Conservation (phyloP, 805 yeast genomes). For the Candida orba region DNA sequence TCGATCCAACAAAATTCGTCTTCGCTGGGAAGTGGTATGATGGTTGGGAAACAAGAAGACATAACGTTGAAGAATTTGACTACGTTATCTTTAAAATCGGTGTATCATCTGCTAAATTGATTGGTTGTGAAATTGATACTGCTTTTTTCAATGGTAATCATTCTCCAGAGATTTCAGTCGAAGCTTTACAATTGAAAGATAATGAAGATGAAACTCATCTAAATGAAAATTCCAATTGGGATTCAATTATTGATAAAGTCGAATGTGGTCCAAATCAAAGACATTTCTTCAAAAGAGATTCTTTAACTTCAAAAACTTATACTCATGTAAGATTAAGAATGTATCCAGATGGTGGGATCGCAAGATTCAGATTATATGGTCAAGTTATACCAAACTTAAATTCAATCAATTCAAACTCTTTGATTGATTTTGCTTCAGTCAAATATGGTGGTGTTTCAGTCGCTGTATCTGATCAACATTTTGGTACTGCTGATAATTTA, state of each 20-base stretch:
- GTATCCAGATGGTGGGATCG: slow-evolving; percentile 99
- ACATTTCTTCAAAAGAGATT: slow-evolving; percentile 67
- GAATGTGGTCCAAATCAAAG: slow-evolving; percentile 89
- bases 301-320: slow-evolving; percentile 52
- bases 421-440: slow-evolving; percentile 74
- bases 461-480: slow-evolving; percentile 83
- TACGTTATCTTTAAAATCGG: slow-evolving; percentile 85
- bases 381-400: slow-evolving; percentile 68
- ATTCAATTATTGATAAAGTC: slow-evolving; percentile 51
- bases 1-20: slow-evolving; percentile 74
- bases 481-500: slow-evolving; percentile 85
- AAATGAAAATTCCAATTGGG: slow-evolving; percentile 44
- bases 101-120: slow-evolving; percentile 68
- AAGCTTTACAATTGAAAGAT: slow-evolving; percentile 43
- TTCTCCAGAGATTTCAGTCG: slow-evolving; percentile 85
- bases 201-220: slow-evolving; percentile 11
- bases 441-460: slow-evolving; percentile 86
- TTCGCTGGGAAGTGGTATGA: slow-evolving; percentile 96
- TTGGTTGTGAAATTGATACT: slow-evolving; percentile 88
- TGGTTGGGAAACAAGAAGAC: slow-evolving; percentile 98
- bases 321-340: slow-evolving; percentile 80
- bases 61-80: slow-evolving; percentile 76
- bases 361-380: slow-evolving; percentile 88
- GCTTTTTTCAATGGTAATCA: slow-evolving; percentile 94
- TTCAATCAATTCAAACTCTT: slow-evolving; percentile 17